These are phyloP conservation scores for Endotrypanum monterogeii DNA, from an alignment of 208 protist species.

Conservation along the genomic window DNA sequence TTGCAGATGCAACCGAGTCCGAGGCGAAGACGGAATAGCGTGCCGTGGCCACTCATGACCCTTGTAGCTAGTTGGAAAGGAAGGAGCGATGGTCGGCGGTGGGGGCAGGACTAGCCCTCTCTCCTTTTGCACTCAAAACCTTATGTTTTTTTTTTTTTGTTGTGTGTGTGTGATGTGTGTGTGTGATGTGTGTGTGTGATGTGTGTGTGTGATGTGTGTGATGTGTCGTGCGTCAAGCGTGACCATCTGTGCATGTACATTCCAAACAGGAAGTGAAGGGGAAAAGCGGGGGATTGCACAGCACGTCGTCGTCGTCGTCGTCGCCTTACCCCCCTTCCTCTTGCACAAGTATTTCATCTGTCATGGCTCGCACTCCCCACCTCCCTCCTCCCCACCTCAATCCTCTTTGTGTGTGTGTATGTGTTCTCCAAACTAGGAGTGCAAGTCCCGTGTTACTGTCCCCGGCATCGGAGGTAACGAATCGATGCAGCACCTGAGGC, in stretches of 20 bases:
- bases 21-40: conserved; percentile 21
- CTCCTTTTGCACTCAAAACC: too few relatives aligned
- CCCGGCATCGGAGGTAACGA: not conserved
- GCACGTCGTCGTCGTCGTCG: not conserved
- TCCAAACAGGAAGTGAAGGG: not conserved
- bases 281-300: not conserved
- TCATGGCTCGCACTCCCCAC: not conserved
- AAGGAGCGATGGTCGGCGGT: not conserved
- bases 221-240: not conserved
- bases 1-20: not conserved
- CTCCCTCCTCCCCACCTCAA: not conserved
- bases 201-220: too few relatives aligned
- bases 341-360: not conserved
- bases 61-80: not conserved
- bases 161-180: too few relatives aligned
- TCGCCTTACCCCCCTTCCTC: not conserved
- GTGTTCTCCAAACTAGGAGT: not conserved
- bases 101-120: not conserved
- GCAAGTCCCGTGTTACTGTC: not conserved
- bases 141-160: too few relatives aligned
- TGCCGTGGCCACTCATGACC: not conserved
- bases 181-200: too few relatives aligned
- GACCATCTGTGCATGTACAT: not conserved
- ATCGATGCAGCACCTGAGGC: not conserved
- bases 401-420: not conserved